Percentiles rank a stretch among this genome's conserved stretches.
These are phyloP conservation scores for Sphagnum tenellum DNA, from an alignment of 225 moss, liverwort and hornwort genomes.

Conservation along the genomic window DNA sequence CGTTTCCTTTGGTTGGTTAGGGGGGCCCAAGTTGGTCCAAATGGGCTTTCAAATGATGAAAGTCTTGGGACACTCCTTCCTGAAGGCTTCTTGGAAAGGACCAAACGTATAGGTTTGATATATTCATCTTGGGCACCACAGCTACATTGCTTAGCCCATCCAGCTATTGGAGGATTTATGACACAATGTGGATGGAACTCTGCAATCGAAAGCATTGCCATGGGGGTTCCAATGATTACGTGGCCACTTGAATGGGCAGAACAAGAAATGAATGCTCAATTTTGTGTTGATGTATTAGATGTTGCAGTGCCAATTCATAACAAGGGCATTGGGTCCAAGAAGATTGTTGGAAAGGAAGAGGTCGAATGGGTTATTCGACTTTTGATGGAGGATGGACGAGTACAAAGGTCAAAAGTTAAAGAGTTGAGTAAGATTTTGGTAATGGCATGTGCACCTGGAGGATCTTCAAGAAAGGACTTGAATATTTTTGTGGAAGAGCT, in stretches of 20 bases:
- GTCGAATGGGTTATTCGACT: conserved; percentile 25
- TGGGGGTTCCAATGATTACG: conserved; percentile 14
- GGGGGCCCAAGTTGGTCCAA: background rate
- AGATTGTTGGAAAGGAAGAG: conserved; percentile 9
- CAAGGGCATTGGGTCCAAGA: conserved; percentile 1
- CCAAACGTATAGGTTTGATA: conserved; percentile 1
- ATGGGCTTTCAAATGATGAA: too few species aligned
- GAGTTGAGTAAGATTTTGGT: conserved; percentile 11
- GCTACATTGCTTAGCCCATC: conserved; percentile 9
- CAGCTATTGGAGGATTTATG: conserved; percentile 14
- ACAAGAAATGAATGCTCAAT: conserved; percentile 14
- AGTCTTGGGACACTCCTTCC: conserved; percentile 5
- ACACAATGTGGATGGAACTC: conserved; percentile 22
- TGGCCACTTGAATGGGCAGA: conserved; percentile 11
- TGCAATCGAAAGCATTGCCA: conserved; percentile 9
- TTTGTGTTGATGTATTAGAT: conserved; percentile 9
- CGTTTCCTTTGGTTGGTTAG: conserved; percentile 36
- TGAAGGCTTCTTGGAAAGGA: conserved; percentile 6
- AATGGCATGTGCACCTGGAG: conserved; percentile 17
- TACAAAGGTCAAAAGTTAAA: background rate
- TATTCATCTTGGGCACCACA: conserved; percentile 12
- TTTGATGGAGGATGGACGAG: conserved; percentile 23
- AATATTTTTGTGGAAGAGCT: conserved; percentile 10
- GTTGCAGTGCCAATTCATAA: conserved; percentile 23
- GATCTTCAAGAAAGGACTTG: conserved; percentile 22